Evolutionary conservation across 108 stramenopile species (phyloP).

Genomic region (Cyclostephanos invisitatus): DNA sequence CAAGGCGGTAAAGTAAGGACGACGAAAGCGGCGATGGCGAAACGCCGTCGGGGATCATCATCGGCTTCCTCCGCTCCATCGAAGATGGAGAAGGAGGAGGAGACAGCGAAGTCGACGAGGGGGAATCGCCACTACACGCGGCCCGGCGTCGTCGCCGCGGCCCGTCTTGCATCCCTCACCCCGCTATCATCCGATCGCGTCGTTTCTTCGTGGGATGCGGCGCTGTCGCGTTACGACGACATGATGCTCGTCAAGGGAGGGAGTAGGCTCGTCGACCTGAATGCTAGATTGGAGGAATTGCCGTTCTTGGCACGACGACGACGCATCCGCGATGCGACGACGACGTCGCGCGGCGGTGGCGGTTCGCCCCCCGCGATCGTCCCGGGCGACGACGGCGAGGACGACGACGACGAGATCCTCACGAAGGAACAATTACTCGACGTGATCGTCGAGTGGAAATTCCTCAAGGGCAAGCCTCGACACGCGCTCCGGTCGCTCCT

Average conservation of each 20-base stretch:
- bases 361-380: too few relatives aligned
- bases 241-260: conserved; percentile 52
- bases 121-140: conserved; percentile 12
- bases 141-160: conserved; percentile 40
- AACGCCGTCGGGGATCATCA: too few relatives aligned
- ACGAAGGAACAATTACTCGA: conserved; percentile 63
- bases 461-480: conserved; percentile 75
- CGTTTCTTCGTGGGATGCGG: conserved; percentile 1
- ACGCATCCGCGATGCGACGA: not conserved
- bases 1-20: too few relatives aligned
- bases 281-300: conserved; percentile 22
- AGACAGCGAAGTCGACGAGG: not conserved
- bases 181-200: not conserved
- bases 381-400: not conserved
- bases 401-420: conserved; percentile 6
- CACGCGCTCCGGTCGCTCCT: conserved; percentile 53
- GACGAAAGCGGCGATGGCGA: too few relatives aligned
- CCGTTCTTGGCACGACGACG: not conserved
- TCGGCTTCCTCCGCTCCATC: too few relatives aligned
- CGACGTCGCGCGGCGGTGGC: too few relatives aligned
- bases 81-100: too few relatives aligned
- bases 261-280: conserved; percentile 27
- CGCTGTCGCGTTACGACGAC: conserved; percentile 30
- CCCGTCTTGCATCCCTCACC: conserved; percentile 21
- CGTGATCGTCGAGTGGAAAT: conserved; percentile 74